phyloP scores from a whole-genome alignment of 1,284 basidiomycete genomes.

The Boletellus sp. region DNA sequence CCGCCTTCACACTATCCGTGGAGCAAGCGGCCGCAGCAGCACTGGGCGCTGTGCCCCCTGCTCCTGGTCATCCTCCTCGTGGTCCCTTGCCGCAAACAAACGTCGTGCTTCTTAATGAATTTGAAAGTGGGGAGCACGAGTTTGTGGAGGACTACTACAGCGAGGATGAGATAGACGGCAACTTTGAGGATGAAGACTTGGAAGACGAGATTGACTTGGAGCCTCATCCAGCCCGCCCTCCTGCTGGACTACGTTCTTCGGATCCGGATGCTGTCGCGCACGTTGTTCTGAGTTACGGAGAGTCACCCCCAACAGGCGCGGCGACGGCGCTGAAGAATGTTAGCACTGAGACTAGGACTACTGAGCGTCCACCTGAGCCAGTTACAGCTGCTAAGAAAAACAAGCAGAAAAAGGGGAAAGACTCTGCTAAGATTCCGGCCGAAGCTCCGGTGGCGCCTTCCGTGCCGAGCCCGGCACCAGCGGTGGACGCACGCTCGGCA shows the following conservation, averaged over 20 bases:
- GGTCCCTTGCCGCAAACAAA: slow-evolving; percentile 37
- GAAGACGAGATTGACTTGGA: slow-evolving; percentile 32
- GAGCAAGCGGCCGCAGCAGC: slow-evolving; percentile 49
- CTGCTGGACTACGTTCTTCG: slow-evolving; percentile 12
- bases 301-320: slow-evolving; percentile 15
- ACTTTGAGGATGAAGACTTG: slow-evolving; percentile 43
- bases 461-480: slow-evolving; percentile 32
- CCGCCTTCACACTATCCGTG: slow-evolving; percentile 49
- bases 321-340: slow-evolving; percentile 10
- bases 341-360: slow-evolving; percentile 30
- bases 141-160: slow-evolving; percentile 45
- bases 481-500: slow-evolving; percentile 21
- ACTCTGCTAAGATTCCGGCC: slow-evolving; percentile 18
- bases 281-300: slow-evolving; percentile 42
- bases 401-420: slow-evolving; percentile 37
- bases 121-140: slow-evolving; percentile 45
- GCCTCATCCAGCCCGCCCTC: slow-evolving; percentile 21
- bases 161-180: slow-evolving; percentile 45
- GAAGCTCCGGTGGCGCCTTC: slow-evolving; percentile 21
- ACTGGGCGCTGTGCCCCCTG: slow-evolving; percentile 33
- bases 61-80: slow-evolving; percentile 31
- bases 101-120: slow-evolving; percentile 43
- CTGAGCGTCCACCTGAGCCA: slow-evolving; percentile 11
- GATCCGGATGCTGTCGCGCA: slow-evolving; percentile 32
- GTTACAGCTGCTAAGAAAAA: slow-evolving; percentile 30